Base-by-base conservation (phyloP, 371 early-diverging fungal genomes). In the Mycotypha africana region DNA sequence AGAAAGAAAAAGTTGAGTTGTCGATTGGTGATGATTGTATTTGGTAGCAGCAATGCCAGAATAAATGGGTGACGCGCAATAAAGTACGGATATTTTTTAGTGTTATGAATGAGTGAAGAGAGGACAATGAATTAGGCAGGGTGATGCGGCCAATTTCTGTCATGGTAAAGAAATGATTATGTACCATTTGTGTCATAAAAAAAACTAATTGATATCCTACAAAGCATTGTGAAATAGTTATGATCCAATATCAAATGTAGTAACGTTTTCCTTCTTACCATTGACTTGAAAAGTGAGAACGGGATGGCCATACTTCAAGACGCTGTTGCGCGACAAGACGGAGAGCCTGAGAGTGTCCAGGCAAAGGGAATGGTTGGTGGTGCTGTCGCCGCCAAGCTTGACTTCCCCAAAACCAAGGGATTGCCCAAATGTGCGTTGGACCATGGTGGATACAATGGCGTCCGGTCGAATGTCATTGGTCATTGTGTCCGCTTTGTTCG, bases 101-200 rank as follows among this genome's bases (percentile, higher is more conserved):
- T 46, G 53, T 49, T 26, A 58, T 34, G 35, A 53, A 58, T 43
- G 47, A 56, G 42, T 52, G 58, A 41, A 58, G 42, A 19, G 33
- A 53, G 42, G 49, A 49, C 43, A 53, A 46, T 26, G 53, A 43
- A 15, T 45, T 53, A 33, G 59, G 59, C 36, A 58, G 23, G 21
- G 50, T 53, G 54, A 62, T 46, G 53, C 57, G 49, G 51, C 45
- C 52, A 62, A 54, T 62, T 51, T 54, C 49, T 47, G 55, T 47
- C 58, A 51, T 58, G 38, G 58, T 54, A 49, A 57, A 54, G 58
- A 62, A 51, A 45, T 21, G 23, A 42, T 19, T 37, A 51, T 62
- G 49, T 46, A 61, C 48, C 52, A 43, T 53, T 49, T 61, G 56
- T 52, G 50, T 61, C 53, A 61, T 61, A 47, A 57, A 62, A 56